Percentiles rank a stretch among this genome's conserved stretches.
phyloP scores from a whole-genome alignment of 2,329 filamentous ascomycete genomes.

The Elsinoe australis region DNA sequence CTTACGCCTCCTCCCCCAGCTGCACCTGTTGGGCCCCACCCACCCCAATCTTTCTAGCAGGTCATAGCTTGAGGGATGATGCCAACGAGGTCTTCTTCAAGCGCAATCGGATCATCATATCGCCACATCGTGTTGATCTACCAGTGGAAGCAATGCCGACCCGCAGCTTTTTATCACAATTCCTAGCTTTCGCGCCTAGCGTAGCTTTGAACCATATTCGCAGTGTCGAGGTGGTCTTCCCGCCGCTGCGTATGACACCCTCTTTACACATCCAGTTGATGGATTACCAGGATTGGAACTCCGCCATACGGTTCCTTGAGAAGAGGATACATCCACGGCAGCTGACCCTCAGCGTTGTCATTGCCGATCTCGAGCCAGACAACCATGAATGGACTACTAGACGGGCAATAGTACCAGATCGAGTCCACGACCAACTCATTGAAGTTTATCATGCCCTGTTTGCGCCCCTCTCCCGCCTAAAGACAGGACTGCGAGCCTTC shows the following conservation, averaged over 20 bases:
- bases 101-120: neutral
- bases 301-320: neutral
- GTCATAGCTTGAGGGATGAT: neutral
- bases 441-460: neutral
- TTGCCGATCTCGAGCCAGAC: no score
- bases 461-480: neutral
- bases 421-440: neutral
- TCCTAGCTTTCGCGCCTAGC: neutral
- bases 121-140: neutral
- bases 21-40: neutral
- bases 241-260: neutral
- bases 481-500: neutral
- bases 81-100: constrained; percentile 1
- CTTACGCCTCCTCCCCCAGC: neutral
- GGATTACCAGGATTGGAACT: neutral
- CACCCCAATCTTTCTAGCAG: neutral
- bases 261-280: neutral
- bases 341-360: no score
- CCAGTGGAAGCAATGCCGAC: neutral
- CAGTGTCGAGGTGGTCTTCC: neutral
- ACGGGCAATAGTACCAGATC: neutral
- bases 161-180: neutral
- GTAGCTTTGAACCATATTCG: neutral
- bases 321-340: neutral
- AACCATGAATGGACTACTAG: no score